phyloP scores from a whole-genome alignment of 2,329 filamentous ascomycete species.

The Penicillium sp. region DNA sequence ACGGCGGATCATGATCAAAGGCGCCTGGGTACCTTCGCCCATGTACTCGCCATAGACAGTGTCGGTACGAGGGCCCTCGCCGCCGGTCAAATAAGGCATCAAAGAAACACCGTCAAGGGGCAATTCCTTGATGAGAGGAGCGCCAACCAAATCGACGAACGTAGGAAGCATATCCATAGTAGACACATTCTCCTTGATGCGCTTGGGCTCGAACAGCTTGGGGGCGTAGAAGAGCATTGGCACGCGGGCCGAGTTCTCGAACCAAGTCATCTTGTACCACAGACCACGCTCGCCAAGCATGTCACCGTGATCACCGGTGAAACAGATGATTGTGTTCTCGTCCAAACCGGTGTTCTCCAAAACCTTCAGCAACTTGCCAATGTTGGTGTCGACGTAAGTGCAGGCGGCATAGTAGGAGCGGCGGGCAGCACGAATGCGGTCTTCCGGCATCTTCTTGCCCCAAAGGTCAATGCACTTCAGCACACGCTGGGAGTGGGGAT shows the following conservation, averaged over 20 bases:
- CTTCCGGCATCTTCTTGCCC: slow-evolving; percentile 78
- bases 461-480: slow-evolving; percentile 84
- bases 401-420: slow-evolving; percentile 91
- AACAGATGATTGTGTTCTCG: slow-evolving; percentile 86
- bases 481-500: slow-evolving; percentile 82
- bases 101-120: slow-evolving; percentile 84
- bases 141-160: slow-evolving; percentile 77
- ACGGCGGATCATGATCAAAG: slow-evolving; percentile 90
- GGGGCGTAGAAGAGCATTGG: slow-evolving; percentile 84
- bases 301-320: slow-evolving; percentile 91
- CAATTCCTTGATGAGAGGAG: slow-evolving; percentile 66
- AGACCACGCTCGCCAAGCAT: slow-evolving; percentile 91
- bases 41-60: slow-evolving; percentile 96
- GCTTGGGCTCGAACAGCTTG: slow-evolving; percentile 70
- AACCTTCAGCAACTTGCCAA: slow-evolving; percentile 76
- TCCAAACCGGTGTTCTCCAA: slow-evolving; percentile 77
- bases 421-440: slow-evolving; percentile 81
- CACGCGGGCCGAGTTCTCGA: slow-evolving; percentile 85
- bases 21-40: slow-evolving; percentile 84
- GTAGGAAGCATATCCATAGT: slow-evolving; percentile 90
- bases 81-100: slow-evolving; percentile 69
- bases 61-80: slow-evolving; percentile 62
- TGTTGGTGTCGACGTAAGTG: slow-evolving; percentile 90
- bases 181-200: slow-evolving; percentile 79
- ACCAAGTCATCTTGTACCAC: slow-evolving; percentile 98